Percentiles rank a stretch among this genome's conserved stretches.
Conservation (phyloP, 2,329 filamentous ascomycete genomes). For the Chaetomium globosum region DNA sequence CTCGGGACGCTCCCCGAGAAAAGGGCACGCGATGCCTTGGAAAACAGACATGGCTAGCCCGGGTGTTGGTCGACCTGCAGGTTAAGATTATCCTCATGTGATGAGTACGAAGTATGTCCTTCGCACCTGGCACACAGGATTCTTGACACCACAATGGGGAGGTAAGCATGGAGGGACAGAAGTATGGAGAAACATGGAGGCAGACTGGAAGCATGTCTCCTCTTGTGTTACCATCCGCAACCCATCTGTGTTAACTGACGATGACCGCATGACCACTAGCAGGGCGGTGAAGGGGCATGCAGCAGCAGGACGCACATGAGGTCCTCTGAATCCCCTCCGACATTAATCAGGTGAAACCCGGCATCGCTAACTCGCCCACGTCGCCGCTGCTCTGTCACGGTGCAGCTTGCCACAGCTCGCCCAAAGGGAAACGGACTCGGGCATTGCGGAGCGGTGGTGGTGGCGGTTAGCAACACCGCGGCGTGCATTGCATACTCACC, state of each 20-base stretch:
- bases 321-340: slow-evolving; percentile 7
- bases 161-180: too few relatives aligned
- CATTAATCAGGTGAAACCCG: slow-evolving; percentile 4
- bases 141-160: not conserved
- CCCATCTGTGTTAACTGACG: not conserved
- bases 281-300: slow-evolving; percentile 9
- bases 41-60: too few relatives aligned
- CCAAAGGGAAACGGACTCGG: not conserved
- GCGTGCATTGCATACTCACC: not conserved
- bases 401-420: not conserved
- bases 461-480: slow-evolving; percentile 7
- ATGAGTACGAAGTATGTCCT: too few relatives aligned
- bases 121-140: too few relatives aligned
- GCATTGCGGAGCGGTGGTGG: not conserved
- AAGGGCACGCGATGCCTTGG: slow-evolving; percentile 1
- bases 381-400: not conserved
- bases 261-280: not conserved
- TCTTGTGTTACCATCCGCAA: not conserved
- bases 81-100: slow-evolving; percentile 4
- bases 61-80: not conserved
- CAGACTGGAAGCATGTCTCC: not conserved
- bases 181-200: not conserved
- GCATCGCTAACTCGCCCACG: slow-evolving; percentile 10
- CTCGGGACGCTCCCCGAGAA: not conserved
- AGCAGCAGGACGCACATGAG: not conserved